Base-by-base conservation (phyloP, 345 rosid genomes). In the Angophora floribunda region DNA sequence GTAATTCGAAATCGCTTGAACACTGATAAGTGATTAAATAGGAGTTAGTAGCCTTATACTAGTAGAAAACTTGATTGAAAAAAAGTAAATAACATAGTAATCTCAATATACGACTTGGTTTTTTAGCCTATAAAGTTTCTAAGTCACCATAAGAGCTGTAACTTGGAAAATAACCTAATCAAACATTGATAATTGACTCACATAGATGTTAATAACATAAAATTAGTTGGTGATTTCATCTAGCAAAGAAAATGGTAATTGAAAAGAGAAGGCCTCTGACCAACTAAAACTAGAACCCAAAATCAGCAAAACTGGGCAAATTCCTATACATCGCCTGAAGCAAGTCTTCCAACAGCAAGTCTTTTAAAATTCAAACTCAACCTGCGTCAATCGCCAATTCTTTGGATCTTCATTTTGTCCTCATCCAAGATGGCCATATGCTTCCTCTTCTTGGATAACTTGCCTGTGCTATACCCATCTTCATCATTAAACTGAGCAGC, bases 401-500 rank as follows among this genome's bases (percentile, higher is more conserved):
- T 94, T 90, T 91, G 93, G 70, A 95, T 92, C 92, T 96, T 95
- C 93, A 91, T 90, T 55, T 89, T 88, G 87, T 91, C 93, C 87
- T 95, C 96, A 87, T 96, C 96, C 90, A 94, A 86, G 67, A 92
- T 85, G 16, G 94, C 89, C 88, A 90, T 86, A 90, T 92, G 89
- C 89, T 96, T 97, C 90, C 97, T 94, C 92, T 93, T 96, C 91
- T 92, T 95, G 49, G 97, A 92, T 85, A 91, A 88, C 88, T 92
- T 94, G 11, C 90, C 57, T 30, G 93, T 79, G 87, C 91, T 91
- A 67, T 91, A 91, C 50, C 93, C 92, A 59, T 87, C 91, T 84
- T 94, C 92, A 32, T 96, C 94, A 7, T 93, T 92, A 91, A 95
- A 96, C 88, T 95, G 97, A 22, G 97, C 96, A 61, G 96, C 95